Base-by-base conservation (phyloP, 208 protist species). In the Histomonas meleagridis region DNA sequence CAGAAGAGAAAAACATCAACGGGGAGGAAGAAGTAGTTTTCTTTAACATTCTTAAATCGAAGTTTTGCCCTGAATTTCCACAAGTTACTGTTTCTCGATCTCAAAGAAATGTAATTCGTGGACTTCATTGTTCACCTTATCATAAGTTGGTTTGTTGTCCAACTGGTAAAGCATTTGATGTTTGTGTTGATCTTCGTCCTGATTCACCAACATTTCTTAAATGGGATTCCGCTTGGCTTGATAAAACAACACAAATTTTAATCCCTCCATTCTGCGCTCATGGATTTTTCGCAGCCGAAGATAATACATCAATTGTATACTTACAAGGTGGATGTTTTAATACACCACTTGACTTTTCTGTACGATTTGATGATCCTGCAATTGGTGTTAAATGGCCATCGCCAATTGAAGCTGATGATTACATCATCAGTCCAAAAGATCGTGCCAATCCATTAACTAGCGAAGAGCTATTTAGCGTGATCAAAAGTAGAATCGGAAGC, bases 261-360 rank as follows among this genome's bases (percentile, higher is more conserved):
- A 51, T 79, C 28, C 70, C 70, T n/a, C 70, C 70, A 79, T 79
- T 49, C 40, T 79, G 70, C 40, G 70, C 70, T 48, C 70, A 79
- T 43, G 70, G 70, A 0, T 48, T 79, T 28, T 79, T 79, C 70
- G 32, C 70, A 14, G 3, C 70, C 10, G 70, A 79, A 51, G 70
- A 79, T 28, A 40, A 79, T 79, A 49, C 70, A 48, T 32, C 40
- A n/a, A 48, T 79, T 51, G 16, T 48, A 28, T 79, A 79, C 49
- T 18, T 49, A n/a, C 70, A 79, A 35, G 70, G 70, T 51, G 70
- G 70, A 23, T 79, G 70, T 40, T 79, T 79, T 35, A 7, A 7
- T 28, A 32, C 70, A 79, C 10, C n/a, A 1, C 70, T 79, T 43
- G 70, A 79, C 23, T 79, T 79, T 35, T 48, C 70, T n/a, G 12